Conservation (phyloP, 495 filamentous ascomycete species). For the Penicillium antarcticum region DNA sequence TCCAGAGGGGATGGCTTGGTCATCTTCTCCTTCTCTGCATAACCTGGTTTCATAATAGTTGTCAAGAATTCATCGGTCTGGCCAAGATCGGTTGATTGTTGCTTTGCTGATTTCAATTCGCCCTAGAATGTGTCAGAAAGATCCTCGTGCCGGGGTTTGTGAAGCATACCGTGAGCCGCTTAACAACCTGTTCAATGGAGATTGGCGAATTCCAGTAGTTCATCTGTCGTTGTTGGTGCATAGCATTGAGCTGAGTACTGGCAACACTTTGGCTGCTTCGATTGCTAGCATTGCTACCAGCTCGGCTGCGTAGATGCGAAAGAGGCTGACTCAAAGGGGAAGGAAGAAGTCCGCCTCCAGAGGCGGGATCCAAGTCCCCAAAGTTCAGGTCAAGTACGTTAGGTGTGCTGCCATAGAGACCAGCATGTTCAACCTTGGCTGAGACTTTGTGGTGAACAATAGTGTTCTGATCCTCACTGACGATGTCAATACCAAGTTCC, state of each 20-base stretch:
- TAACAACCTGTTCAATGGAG: constrained; percentile 92
- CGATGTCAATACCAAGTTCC: constrained; percentile 95
- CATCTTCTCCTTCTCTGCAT: constrained; percentile 60
- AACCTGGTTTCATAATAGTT: constrained; percentile 65
- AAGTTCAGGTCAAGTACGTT: constrained; percentile 85
- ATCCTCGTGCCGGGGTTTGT: background rate
- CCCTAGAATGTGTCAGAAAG: constrained; percentile 48
- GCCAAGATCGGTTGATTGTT: constrained; percentile 80
- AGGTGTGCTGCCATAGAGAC: constrained; percentile 61
- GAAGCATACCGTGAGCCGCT: constrained; percentile 78
- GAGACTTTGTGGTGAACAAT: constrained; percentile 98
- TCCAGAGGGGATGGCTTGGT: constrained; percentile 35
- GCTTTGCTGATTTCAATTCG: constrained; percentile 82
- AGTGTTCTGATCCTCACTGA: constrained; percentile 96
- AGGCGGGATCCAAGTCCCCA: constrained; percentile 74
- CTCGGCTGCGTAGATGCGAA: constrained; percentile 63
- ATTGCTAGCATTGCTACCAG: constrained; percentile 67
- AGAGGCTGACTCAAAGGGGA: constrained; percentile 54
- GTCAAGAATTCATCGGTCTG: constrained; percentile 79
- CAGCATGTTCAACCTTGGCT: constrained; percentile 92
- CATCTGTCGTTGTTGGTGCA: constrained; percentile 65
- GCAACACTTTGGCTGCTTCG: constrained; percentile 50
- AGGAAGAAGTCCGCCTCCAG: constrained; percentile 65
- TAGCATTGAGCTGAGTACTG: constrained; percentile 54
- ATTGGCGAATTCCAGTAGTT: constrained; percentile 84